Conservation (phyloP, 768 basidiomycete genomes). For the Clitopilus passeckerianus region DNA sequence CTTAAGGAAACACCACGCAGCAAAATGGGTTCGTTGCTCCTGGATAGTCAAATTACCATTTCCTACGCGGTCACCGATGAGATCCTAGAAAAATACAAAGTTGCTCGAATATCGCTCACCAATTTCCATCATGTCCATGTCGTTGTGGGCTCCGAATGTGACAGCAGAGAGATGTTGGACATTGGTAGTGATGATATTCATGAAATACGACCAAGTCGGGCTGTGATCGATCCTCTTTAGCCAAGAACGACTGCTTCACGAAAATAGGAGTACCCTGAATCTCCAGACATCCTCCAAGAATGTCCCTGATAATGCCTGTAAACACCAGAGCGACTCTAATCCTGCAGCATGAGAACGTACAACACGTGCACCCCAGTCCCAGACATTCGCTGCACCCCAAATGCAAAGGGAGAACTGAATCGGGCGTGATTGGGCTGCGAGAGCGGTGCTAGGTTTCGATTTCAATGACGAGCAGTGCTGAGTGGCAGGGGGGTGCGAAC, state of each 20-base stretch:
- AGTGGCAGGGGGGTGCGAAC: not conserved
- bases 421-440: slow-evolving; percentile 36
- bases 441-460: slow-evolving; percentile 29
- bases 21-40: slow-evolving; percentile 53
- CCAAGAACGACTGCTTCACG: not conserved
- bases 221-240: slow-evolving; percentile 12
- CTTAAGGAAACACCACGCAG: slow-evolving; percentile 53
- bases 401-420: slow-evolving; percentile 48
- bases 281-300: slow-evolving; percentile 50
- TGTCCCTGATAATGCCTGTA: slow-evolving; percentile 32
- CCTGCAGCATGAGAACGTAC: slow-evolving; percentile 16
- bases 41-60: slow-evolving; percentile 46
- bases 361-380: slow-evolving; percentile 55
- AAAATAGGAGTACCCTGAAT: slow-evolving; percentile 25
- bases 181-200: slow-evolving; percentile 39
- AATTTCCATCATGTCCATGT: slow-evolving; percentile 58
- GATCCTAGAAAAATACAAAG: not conserved
- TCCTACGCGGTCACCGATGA: slow-evolving; percentile 15
- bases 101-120: slow-evolving; percentile 13
- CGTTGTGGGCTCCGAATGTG: slow-evolving; percentile 47
- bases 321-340: not conserved
- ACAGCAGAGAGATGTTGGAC: slow-evolving; percentile 37
- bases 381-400: slow-evolving; percentile 51
- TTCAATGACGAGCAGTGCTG: not conserved
- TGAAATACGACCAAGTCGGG: slow-evolving; percentile 46